Evolutionary conservation across 2,329 filamentous ascomycete species (phyloP).

Genomic region (Claviceps sp.): DNA sequence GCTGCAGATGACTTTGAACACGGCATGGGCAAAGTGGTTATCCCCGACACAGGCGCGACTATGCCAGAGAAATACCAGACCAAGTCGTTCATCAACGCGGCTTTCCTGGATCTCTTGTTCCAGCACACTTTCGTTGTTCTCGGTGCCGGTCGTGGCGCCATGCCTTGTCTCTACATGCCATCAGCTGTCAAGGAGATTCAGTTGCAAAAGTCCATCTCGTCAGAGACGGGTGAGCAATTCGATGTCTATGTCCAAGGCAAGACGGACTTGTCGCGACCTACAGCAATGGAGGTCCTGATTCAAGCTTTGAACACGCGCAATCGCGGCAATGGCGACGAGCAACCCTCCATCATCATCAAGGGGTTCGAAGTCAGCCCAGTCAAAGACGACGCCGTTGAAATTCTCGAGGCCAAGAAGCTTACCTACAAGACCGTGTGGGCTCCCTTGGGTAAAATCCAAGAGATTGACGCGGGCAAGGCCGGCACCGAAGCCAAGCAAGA

Average conservation of each 20-base stretch:
- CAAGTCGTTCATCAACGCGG: slow-evolving; percentile 29
- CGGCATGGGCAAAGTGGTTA: background rate
- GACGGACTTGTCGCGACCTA: background rate
- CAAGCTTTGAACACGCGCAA: slow-evolving; percentile 12
- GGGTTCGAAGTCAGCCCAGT: slow-evolving; percentile 29
- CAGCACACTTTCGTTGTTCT: slow-evolving; percentile 26
- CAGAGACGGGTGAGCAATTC: background rate
- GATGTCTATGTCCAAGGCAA: background rate
- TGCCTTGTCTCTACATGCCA: slow-evolving; percentile 24
- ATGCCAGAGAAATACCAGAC: slow-evolving; percentile 34
- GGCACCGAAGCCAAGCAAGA: background rate
- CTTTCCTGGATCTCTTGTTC: slow-evolving; percentile 31
- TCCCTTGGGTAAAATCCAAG: background rate
- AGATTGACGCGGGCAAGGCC: background rate
- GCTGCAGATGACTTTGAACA: background rate
- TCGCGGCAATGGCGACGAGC: slow-evolving; percentile 10
- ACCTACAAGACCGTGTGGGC: background rate
- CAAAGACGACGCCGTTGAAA: slow-evolving; percentile 15
- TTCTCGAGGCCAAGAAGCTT: background rate
- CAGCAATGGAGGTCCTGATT: background rate
- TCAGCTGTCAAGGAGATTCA: slow-evolving; percentile 18
- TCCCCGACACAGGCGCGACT: slow-evolving; percentile 27
- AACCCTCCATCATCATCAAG: slow-evolving; percentile 19
- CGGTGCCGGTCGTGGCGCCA: slow-evolving; percentile 17
- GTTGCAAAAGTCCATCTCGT: background rate